Conservation (phyloP, 805 yeast genomes). For the Kodamaea hsintzibuensis region DNA sequence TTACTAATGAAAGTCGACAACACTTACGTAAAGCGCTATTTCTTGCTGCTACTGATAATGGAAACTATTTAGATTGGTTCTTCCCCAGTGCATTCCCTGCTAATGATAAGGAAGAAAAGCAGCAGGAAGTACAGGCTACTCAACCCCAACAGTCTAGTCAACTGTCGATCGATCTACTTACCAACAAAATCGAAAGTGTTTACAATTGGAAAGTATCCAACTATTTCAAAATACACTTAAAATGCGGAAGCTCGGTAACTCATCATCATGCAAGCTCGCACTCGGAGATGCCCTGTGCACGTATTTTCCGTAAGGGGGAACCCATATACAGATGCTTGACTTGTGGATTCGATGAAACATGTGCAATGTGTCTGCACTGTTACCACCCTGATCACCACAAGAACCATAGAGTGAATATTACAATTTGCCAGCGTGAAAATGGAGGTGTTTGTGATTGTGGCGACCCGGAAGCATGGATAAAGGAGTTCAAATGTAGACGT, state of each 20-base stretch:
- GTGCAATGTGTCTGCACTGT: conserved; percentile 80
- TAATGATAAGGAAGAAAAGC: not conserved
- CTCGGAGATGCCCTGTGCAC: conserved; percentile 69
- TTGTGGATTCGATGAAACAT: conserved; percentile 78
- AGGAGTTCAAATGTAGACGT: conserved; percentile 49
- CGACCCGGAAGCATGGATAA: conserved; percentile 80
- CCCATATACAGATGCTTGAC: conserved; percentile 77
- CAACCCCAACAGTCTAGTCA: not conserved
- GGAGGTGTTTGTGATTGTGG: conserved; percentile 92
- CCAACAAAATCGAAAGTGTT: conserved; percentile 21
- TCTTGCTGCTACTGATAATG: conserved; percentile 42
- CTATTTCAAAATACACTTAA: conserved; percentile 23
- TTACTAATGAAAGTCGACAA: conserved; percentile 26
- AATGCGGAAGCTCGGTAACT: conserved; percentile 14
- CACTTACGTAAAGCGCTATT: conserved; percentile 45
- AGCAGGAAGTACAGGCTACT: conserved; percentile 7
- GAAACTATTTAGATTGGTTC: conserved; percentile 38
- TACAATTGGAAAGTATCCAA: conserved; percentile 21
- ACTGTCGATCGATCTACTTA: not conserved
- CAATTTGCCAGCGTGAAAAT: conserved; percentile 63
- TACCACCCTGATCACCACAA: conserved; percentile 66
- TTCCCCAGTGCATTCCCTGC: conserved; percentile 21
- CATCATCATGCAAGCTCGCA: conserved; percentile 44
- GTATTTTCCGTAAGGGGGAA: conserved; percentile 73
- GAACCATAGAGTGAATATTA: conserved; percentile 69